Base-by-base conservation (phyloP, 1,284 basidiomycete genomes). In the Athelia sp. region DNA sequence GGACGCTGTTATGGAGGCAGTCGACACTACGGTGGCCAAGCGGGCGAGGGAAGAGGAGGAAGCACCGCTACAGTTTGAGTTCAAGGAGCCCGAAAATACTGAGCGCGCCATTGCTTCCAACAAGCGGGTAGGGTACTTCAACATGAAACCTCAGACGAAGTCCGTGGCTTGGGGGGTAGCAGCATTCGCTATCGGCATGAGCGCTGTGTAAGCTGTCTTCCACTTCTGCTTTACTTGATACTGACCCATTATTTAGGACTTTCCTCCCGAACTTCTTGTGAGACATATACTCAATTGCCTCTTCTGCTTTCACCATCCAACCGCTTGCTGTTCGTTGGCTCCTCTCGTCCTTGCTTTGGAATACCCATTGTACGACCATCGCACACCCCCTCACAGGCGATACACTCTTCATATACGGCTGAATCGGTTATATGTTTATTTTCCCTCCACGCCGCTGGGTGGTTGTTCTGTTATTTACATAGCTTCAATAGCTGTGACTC, bases 81-180 rank as follows among this genome's bases (percentile, higher is more conserved):
- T 87, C 67, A 81, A 79, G 64, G 81, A 84, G 55, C 76, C 78
- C 24, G 79, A 83, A 61, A 58, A 65, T 1, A 75, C 73, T 45
- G 76, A 81, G 53, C 75, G 87, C 44, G 69, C 67, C 24, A 79
- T 89, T 55, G 82, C 75, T 10, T 81, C 81, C 18, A 89, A 89
- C 59, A 74, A 72, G 45, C 74, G 85, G 40, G 71, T 87, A 45
- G 64, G 66, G 19, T 29, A 29, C 13, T 13, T 29, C 26, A 65
- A 73, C n/a, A 53, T 77, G 51, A 72, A 80, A 61, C 82, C 88
- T 2, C 73, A 78, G 62, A 76, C 79, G 58, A 87, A 83, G 62
- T 81, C 82, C 15, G 70, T 81, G 52, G 84, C 81, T 1, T 90
- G 87, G 87, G 88, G 88, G 34, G 70, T 82, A 10, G 75, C 84